These are phyloP conservation scores for Exophiala xenobiotica DNA, from an alignment of 2,329 filamentous ascomycete genomes.

Conservation along the genomic window DNA sequence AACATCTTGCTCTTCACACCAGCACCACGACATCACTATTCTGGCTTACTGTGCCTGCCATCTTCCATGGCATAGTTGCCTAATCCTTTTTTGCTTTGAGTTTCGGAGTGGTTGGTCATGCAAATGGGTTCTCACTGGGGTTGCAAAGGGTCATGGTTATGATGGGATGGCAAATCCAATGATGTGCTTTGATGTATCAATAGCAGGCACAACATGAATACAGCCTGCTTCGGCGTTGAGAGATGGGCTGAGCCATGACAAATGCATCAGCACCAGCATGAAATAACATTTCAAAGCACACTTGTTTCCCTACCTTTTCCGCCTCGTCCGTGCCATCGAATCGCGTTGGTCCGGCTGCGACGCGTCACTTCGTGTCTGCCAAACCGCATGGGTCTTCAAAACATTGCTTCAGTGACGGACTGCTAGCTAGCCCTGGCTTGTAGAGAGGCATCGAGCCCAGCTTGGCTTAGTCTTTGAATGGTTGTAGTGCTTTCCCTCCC, in stretches of 20 bases:
- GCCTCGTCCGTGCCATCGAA: not conserved
- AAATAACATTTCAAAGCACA: slow-evolving; percentile 24
- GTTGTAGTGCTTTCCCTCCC: no score
- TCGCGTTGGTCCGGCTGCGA: no score
- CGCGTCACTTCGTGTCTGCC: no score
- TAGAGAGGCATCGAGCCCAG: no score
- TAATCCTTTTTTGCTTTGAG: slow-evolving; percentile 24
- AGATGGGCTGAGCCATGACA: slow-evolving; percentile 22
- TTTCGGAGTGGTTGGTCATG: slow-evolving; percentile 28
- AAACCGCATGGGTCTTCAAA: no score
- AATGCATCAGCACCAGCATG: slow-evolving; percentile 22
- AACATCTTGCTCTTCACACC: slow-evolving; percentile 32
- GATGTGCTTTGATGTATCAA: slow-evolving; percentile 28
- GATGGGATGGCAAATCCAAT: slow-evolving; percentile 27
- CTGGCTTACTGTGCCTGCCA: slow-evolving; percentile 14
- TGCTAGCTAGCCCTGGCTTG: no score
- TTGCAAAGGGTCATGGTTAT: slow-evolving; percentile 27
- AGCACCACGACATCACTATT: slow-evolving; percentile 18
- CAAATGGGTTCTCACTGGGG: slow-evolving; percentile 28
- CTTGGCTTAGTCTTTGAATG: no score
- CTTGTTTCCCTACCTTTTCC: not conserved
- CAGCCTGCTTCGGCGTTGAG: slow-evolving; percentile 25
- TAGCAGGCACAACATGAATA: slow-evolving; percentile 25
- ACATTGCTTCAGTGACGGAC: no score
- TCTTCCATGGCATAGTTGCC: slow-evolving; percentile 16